phyloP scores from a whole-genome alignment of 2,329 filamentous ascomycete species.

The Fusarium avenaceum region DNA sequence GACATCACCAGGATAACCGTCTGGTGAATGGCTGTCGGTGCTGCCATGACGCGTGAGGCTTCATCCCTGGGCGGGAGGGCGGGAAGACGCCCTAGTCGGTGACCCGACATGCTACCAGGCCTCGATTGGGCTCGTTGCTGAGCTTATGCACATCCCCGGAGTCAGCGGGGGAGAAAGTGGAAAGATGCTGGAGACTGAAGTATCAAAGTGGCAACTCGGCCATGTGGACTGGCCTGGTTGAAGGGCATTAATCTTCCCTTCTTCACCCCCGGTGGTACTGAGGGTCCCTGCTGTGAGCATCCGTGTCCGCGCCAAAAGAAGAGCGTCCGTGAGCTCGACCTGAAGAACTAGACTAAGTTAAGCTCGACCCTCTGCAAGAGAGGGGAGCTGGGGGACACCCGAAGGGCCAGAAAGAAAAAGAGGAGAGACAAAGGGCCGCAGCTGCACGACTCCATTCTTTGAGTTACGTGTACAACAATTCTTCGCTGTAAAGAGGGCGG shows the following conservation, averaged over 20 bases:
- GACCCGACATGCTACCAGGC: constrained; percentile 27
- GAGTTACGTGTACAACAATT: constrained; percentile 32
- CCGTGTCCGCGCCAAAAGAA: constrained; percentile 34
- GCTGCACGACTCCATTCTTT: constrained; percentile 31
- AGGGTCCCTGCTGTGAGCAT: constrained; percentile 24
- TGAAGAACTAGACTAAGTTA: constrained; percentile 1
- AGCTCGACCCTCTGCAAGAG: constrained; percentile 23
- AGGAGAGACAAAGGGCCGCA: not conserved
- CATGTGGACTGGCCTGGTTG: constrained; percentile 44
- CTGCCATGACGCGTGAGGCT: constrained; percentile 35
- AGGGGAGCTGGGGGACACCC: constrained; percentile 12
- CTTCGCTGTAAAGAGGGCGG: constrained; percentile 10
- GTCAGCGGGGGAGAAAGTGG: constrained; percentile 29
- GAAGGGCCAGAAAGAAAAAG: not conserved
- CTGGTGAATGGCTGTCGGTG: not conserved
- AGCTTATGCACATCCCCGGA: constrained; percentile 11
- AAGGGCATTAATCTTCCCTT: constrained; percentile 1
- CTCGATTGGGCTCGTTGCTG: constrained; percentile 28
- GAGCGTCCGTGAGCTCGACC: constrained; percentile 9
- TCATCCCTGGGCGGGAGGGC: constrained; percentile 29
- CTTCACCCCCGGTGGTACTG: constrained; percentile 7
- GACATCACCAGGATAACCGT: not conserved
- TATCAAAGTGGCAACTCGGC: constrained; percentile 32
- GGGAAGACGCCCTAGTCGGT: constrained; percentile 29
- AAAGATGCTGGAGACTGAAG: constrained; percentile 1